Evolutionary conservation across 108 stramenopile genomes (phyloP), one percentile per base, ranked within the genome.

Genomic region (Skeletonema potamos): DNA sequence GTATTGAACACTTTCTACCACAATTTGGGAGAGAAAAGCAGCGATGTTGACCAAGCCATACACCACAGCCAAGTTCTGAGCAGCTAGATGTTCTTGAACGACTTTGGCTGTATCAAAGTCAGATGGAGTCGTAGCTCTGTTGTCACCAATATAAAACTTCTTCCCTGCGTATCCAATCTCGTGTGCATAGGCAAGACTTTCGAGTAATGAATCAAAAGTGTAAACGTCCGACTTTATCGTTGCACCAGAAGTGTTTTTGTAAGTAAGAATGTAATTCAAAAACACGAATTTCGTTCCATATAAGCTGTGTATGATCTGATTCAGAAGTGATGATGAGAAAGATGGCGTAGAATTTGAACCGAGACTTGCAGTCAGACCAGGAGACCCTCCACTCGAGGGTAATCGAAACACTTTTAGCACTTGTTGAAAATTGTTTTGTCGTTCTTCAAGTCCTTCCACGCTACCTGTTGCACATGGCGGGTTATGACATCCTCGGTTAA

Each of bases 401-500:
- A 72, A 72, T 51, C 11, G 46, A 12, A 72, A 51, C 29, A 41
- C 62, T n/a, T 32, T 7, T 22, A 54, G 7, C 1, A 54, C 51
- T 22, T 54, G 4, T 7, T 54, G 4, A 7, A 54, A 54, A 7
- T 54, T 54, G 6, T 54, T 4, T 6, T 4, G 5, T 5, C 51
- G 51, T 7, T 54, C 51, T 5, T 22, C 1, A 12, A 13, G n/a
- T 29, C 58, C 58, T n/a, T 58, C 58, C 1, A 58, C 3, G 3
- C 27, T 27, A 4, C 58, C 58, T 1, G 58, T 32, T 17, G 27
- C 58, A 32, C 58, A 58, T 4, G 58, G 58, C 20, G 74, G 74
- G 34, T 75, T 75, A 22, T 75, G 74, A 54, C 74, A 75, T 5
- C 74, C 74, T 20, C 74, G 66, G 60, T 75, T 75, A 18, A 75